These are phyloP conservation scores for Vitrella brassicaformis DNA, from an alignment of 73 alveolate genomes.

Conservation along the genomic window DNA sequence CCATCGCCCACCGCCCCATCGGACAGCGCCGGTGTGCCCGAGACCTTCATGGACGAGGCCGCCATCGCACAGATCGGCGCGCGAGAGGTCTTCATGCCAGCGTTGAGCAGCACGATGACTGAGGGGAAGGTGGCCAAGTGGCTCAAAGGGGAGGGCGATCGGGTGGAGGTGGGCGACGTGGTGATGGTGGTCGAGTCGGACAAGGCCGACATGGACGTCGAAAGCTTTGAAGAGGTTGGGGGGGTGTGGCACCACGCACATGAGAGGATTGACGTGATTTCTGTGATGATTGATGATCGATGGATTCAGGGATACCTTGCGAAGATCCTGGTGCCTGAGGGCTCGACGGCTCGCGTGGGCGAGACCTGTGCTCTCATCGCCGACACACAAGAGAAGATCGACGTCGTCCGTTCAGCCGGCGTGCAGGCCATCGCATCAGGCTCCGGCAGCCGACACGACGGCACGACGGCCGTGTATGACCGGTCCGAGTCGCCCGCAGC, in stretches of 20 bases:
- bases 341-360: not conserved
- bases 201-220: no score
- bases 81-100: conserved; percentile 23
- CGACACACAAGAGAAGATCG: not conserved
- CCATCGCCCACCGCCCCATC: no score
- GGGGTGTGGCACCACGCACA: no score
- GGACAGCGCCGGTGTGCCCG: not conserved
- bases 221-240: no score
- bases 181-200: no score
- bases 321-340: conserved; percentile 22
- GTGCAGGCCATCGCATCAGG: not conserved
- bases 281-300: no score
- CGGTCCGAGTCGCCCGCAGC: not conserved
- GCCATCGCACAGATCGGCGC: not conserved
- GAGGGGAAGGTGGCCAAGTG: conserved; percentile 40
- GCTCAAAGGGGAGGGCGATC: conserved; percentile 37
- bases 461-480: not conserved
- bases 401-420: not conserved
- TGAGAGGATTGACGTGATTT: no score
- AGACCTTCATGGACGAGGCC: not conserved
- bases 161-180: conserved; percentile 36
- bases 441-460: not conserved
- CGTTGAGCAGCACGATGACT: conserved; percentile 37
- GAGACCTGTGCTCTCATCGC: not conserved
- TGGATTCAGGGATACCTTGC: conserved; percentile 46